Evolutionary conservation across 1,284 basidiomycete species (phyloP).

Genomic region (Pseudomicrostroma phylloplanum): DNA sequence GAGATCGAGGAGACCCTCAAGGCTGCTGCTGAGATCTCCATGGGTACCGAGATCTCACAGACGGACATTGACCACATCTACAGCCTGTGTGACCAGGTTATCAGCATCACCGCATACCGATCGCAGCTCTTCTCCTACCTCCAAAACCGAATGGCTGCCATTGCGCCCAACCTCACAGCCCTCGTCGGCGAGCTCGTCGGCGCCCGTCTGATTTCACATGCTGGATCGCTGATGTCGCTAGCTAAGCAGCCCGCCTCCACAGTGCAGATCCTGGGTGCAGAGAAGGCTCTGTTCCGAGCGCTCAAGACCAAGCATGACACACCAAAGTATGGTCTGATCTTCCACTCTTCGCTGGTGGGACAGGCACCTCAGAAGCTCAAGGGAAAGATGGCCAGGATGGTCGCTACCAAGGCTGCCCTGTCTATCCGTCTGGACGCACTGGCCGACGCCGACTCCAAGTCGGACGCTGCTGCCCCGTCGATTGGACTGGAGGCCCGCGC

Average conservation of each 20-base stretch:
- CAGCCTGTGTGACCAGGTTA: slow-evolving; percentile 92
- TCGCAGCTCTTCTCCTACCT: slow-evolving; percentile 89
- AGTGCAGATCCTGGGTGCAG: slow-evolving; percentile 94
- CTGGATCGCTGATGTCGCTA: slow-evolving; percentile 84
- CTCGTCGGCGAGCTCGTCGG: slow-evolving; percentile 95
- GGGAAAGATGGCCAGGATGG: slow-evolving; percentile 99
- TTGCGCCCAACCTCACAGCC: slow-evolving; percentile 91
- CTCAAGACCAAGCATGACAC: slow-evolving; percentile 99
- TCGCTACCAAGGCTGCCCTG: slow-evolving; percentile 82
- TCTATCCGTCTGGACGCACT: slow-evolving; percentile 95
- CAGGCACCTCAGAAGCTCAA: slow-evolving; percentile 97
- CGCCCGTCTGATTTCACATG: slow-evolving; percentile 90
- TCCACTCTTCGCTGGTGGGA: slow-evolving; percentile 81
- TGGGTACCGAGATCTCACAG: slow-evolving; percentile 98
- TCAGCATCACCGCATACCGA: slow-evolving; percentile 88
- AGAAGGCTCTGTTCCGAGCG: slow-evolving; percentile 96
- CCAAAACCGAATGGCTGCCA: slow-evolving; percentile 91
- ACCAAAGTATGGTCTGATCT: slow-evolving; percentile 95
- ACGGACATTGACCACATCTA: slow-evolving; percentile 91
- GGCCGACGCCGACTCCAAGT: slow-evolving; percentile 83
- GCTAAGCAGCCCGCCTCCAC: slow-evolving; percentile 97
- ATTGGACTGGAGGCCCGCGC: slow-evolving; percentile 87
- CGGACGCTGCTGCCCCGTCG: slow-evolving; percentile 67
- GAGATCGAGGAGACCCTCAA: slow-evolving; percentile 77
- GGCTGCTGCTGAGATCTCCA: slow-evolving; percentile 86